Percentiles rank a stretch among this genome's conserved stretches.
Evolutionary conservation across 1,284 basidiomycete species (phyloP).

Genomic region (Pascua sp.): DNA sequence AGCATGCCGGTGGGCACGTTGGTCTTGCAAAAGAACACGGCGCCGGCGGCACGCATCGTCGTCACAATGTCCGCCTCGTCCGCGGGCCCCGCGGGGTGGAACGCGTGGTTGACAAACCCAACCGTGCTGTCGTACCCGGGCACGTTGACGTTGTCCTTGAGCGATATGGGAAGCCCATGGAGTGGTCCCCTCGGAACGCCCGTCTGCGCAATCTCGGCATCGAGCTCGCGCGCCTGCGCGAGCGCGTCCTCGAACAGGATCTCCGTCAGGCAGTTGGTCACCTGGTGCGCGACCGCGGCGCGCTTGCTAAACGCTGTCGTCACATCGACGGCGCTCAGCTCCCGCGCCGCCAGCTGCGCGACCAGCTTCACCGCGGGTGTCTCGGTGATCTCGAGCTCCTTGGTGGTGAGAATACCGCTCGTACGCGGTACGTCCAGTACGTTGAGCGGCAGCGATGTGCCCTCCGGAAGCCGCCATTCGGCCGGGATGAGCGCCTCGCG

Average conservation of each 20-base stretch:
- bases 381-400: conserved; percentile 66
- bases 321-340: conserved; percentile 22
- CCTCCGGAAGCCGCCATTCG: conserved; percentile 53
- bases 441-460: conserved; percentile 28
- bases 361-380: conserved; percentile 37
- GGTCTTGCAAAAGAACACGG: conserved; percentile 24
- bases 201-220: conserved; percentile 40
- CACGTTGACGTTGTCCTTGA: conserved; percentile 30
- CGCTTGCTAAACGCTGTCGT: conserved; percentile 55
- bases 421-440: conserved; percentile 60
- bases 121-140: conserved; percentile 32
- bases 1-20: conserved; percentile 17
- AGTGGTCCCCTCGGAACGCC: conserved; percentile 48
- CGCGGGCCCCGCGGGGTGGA: conserved; percentile 1
- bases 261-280: conserved; percentile 52
- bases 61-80: conserved; percentile 13
- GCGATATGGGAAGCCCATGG: conserved; percentile 52
- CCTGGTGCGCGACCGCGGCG: conserved; percentile 72
- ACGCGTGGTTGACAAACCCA: conserved; percentile 19
- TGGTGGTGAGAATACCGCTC: conserved; percentile 59
- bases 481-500: conserved; percentile 58
- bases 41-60: conserved; percentile 16
- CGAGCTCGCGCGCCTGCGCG: conserved; percentile 42
- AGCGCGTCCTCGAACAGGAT: conserved; percentile 47
- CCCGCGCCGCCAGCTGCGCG: conserved; percentile 28